Base-by-base conservation (phyloP, 371 early-diverging fungal genomes). In the Mucor racemosus region DNA sequence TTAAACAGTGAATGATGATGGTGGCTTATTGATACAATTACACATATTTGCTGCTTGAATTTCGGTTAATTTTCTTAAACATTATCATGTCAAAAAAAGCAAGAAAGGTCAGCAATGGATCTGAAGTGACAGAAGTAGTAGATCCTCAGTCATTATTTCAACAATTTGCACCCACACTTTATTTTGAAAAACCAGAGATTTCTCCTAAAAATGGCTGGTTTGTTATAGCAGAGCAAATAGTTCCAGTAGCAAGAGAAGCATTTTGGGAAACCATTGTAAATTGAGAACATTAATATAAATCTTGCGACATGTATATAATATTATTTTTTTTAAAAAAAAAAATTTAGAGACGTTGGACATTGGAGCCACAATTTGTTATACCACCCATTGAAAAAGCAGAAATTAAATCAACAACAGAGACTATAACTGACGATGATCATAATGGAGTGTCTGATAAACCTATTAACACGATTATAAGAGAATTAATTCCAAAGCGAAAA, bases 311-410 rank as follows among this genome's bases (percentile, higher is more conserved):
- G 31, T n/a, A 53, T 21, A 13, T 21, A 10, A 31, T 36, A 64
- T n/a, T n/a, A n/a, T n/a, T n/a, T n/a, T n/a, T n/a, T n/a, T n/a
- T n/a, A n/a, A n/a, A n/a, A n/a, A n/a, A n/a, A n/a, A n/a, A 0
- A 65, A 7, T 44, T 36, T 67, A 89, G 85, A 79, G 77, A 54
- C 85, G 84, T 31, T 92, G 92, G 92, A 87, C 88, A n/a, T 39
- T 62, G 7, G 88, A 89, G 38, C 88, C 91, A 3, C 85, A 90
- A 35, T 74, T 78, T 38, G 77, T 88, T n/a, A 90, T 91, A 33
- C 92, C 92, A 8, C 92, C 92, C 0, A 69, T 92, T 17, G 78
- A 85, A 50, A 79, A 76, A 38, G 87, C 88, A 4, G 84, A 86
- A 14, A 81, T 90, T 39, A 39, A 68, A n/a, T 76, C 78, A 42